Evolutionary conservation across 495 filamentous ascomycete species (phyloP), one percentile per base, ranked within the genome.

Genomic region (Peziza echinospora): DNA sequence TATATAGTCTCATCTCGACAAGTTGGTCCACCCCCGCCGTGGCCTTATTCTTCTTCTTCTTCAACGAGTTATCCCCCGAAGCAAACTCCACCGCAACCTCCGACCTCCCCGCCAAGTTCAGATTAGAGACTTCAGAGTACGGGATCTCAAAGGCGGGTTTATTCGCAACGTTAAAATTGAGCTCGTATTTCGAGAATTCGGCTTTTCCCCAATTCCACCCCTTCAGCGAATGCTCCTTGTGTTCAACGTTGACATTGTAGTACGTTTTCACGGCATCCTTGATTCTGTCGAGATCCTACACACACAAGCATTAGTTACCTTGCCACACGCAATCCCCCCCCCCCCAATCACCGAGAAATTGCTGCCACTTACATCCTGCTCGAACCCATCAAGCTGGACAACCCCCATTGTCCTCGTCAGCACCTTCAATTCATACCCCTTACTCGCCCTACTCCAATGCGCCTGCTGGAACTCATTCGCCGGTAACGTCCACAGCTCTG

Each of bases 181-280:
- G 73, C 64, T 99, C 91, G 40, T 82, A 77, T 61, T 96, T 93
- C 50, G 80, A 78, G 58, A 99, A 94, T 59, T 99, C 91, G 47
- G 80, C 82, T 63, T 96, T 99, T 49, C 91, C 91, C 91, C 91
- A 99, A 60, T 96, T 99, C 91, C 91, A 99, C 28, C 91, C 91
- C 51, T 89, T 80, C 40, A 99, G 69, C 5, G 87, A 82, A 61
- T 96, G 89, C 61, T 96, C 91, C 61, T 81, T 80, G 56, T 75
- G 78, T 53, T 94, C 86, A 44, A 99, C 67, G 59, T 79, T 91
- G 57, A 86, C 73, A 59, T 82, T 85, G 64, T 96, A 99, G 80
- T 85, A 96, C 53, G 80, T 75, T 63, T 92, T 94, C 69, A 99
- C 89, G 49, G 83, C 71, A 57, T 93, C 93, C 63, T 67, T 72